Evolutionary conservation across 2,329 filamentous ascomycete genomes (phyloP).

Genomic region (Fusarium stilboides): DNA sequence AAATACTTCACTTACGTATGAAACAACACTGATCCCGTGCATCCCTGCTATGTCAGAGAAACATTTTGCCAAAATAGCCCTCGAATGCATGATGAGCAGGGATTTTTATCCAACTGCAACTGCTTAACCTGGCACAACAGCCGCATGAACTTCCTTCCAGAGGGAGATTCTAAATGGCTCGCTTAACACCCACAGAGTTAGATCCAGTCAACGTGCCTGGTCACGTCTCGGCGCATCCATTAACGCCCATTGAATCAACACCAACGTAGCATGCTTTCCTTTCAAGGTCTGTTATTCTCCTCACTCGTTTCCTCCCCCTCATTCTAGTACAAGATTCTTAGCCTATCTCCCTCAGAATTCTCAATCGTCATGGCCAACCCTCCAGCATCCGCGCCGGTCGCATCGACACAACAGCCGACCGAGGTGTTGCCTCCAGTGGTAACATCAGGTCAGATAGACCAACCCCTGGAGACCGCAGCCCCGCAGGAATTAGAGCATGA

Average conservation of each 20-base stretch:
- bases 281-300: background rate
- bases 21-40: no score
- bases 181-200: background rate
- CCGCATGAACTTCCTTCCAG: constrained; percentile 4
- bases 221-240: constrained; percentile 4
- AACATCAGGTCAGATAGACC: background rate
- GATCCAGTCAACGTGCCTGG: background rate
- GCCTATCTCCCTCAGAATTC: no score
- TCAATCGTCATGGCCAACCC: background rate
- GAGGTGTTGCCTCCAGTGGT: background rate
- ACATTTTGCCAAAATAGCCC: background rate
- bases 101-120: background rate
- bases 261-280: background rate
- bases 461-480: background rate
- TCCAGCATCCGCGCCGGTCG: background rate
- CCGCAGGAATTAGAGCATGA: background rate
- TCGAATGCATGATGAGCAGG: background rate
- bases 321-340: background rate
- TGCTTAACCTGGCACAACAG: background rate
- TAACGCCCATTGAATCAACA: background rate
- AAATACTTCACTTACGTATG: no score
- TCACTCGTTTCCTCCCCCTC: background rate
- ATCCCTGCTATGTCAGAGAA: no score
- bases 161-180: background rate
- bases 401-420: background rate